Base-by-base conservation (phyloP, 176 grass and related monocot species). In the Urochloa ruziziensis region DNA sequence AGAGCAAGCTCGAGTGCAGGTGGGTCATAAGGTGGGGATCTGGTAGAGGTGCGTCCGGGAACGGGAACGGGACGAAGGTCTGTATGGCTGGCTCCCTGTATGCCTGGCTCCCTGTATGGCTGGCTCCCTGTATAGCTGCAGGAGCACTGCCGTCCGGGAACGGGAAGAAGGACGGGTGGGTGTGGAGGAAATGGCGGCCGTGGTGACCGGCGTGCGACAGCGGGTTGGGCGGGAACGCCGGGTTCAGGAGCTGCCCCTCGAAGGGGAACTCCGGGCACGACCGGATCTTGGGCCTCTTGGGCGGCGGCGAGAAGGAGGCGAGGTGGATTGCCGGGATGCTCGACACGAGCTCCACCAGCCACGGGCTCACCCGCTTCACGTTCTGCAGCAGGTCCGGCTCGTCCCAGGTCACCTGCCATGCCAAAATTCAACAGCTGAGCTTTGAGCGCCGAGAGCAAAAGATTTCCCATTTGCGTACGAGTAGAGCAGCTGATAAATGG, bases 11-110 rank as follows among this genome's bases (percentile, higher is more conserved):
- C 82, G 80, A 80, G 82, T 87, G 89, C 84, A 87, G 89, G 80
- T 90, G 68, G 60, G 73, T n/a, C n/a, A n/a, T 79, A 27, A 89
- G 83, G 87, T 90, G 88, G 84, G 89, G 80, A 90, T 96, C 87
- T 91, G 91, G 68, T 89, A 94, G 35, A 82, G 88, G 83, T 81
- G 87, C n/a, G n/a, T n/a, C n/a, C n/a, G n/a, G n/a, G n/a, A n/a
- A n/a, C n/a, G n/a, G n/a, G 80, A 90, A 90, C 87, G n/a, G n/a
- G n/a, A n/a, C n/a, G n/a, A 46, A 92, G 92, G 78, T 83, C 87
- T 77, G 89, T 52, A 87, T 98, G 96, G 93, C 96, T 99, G 96
- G 91, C 91, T 99, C 93, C 96, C 96, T 99, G 93, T 96, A 96
- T 96, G 91, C 82, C 90, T 93, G 95, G n/a, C n/a, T n/a, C n/a